phyloP scores from a whole-genome alignment of 768 basidiomycete species.

The Termitomyces titanicus region DNA sequence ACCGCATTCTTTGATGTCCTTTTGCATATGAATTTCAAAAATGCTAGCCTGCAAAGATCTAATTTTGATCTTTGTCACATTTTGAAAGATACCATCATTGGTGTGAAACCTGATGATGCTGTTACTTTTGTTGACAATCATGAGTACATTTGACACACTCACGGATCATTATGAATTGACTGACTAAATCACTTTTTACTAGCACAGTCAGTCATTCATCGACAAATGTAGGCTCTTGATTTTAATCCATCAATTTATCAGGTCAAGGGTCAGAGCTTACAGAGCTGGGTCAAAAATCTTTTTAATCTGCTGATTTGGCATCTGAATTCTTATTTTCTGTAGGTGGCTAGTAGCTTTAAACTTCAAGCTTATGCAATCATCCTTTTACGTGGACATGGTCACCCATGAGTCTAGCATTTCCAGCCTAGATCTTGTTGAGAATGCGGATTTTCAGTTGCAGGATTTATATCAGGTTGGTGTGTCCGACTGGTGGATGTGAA shows the following conservation, averaged over 20 bases:
- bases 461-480: slow-evolving; percentile 82
- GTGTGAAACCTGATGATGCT: slow-evolving; percentile 69
- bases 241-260: slow-evolving; percentile 14
- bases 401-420: slow-evolving; percentile 54
- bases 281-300: slow-evolving; percentile 68
- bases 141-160: slow-evolving; percentile 51
- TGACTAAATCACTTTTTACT: background rate
- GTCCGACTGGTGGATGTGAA: too few relatives aligned
- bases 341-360: slow-evolving; percentile 75
- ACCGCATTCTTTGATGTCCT: slow-evolving; percentile 91
- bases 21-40: slow-evolving; percentile 78
- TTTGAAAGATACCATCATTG: slow-evolving; percentile 64
- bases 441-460: slow-evolving; percentile 48
- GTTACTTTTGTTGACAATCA: slow-evolving; percentile 92
- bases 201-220: slow-evolving; percentile 54
- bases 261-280: slow-evolving; percentile 67
- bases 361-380: slow-evolving; percentile 80
- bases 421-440: background rate
- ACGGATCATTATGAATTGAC: too few relatives aligned
- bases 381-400: slow-evolving; percentile 62
- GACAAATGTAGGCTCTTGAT: background rate
- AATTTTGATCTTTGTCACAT: slow-evolving; percentile 77
- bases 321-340: background rate
- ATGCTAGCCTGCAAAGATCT: slow-evolving; percentile 65
- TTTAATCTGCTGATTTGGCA: background rate